Evolutionary conservation across 2,329 filamentous ascomycete genomes (phyloP).

Genomic region (Amauroascus verrucosus): DNA sequence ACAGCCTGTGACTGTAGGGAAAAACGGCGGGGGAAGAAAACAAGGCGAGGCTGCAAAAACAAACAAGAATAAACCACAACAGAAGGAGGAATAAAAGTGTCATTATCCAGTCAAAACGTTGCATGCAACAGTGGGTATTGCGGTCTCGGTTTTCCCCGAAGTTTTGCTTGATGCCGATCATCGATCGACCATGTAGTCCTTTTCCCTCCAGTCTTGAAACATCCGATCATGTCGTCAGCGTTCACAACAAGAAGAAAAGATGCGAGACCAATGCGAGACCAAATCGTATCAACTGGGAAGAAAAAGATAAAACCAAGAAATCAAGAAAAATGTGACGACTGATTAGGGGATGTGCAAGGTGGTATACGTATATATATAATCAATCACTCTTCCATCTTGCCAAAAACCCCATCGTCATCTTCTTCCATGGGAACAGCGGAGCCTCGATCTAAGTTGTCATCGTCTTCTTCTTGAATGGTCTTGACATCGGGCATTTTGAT

Average conservation of each 20-base stretch:
- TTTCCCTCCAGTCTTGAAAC: constrained; percentile 1
- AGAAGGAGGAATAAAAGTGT: neutral
- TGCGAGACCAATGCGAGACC: too few relatives aligned
- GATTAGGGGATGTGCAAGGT: neutral
- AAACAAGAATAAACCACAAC: neutral
- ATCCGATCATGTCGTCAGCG: constrained; percentile 5
- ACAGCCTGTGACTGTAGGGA: neutral
- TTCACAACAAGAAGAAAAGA: neutral
- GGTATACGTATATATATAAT: neutral
- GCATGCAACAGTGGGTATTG: neutral
- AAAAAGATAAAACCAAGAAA: neutral
- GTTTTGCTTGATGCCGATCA: neutral
- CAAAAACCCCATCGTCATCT: constrained; percentile 92
- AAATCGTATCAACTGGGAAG: too few relatives aligned
- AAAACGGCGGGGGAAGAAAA: neutral
- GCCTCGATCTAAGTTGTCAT: constrained; percentile 51
- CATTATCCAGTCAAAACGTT: neutral
- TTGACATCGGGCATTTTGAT: constrained; percentile 57
- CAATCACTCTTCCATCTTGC: constrained; percentile 77
- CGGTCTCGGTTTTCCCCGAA: neutral
- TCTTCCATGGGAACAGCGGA: constrained; percentile 62
- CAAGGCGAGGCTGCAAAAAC: neutral
- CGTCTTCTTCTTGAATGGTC: constrained; percentile 36
- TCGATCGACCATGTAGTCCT: neutral
- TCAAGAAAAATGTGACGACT: neutral